A percentile compares a stretch with the other conserved stretches of the same genome.
Conservation (phyloP, 2,329 filamentous ascomycete genomes). For the Fusarium coicis region DNA sequence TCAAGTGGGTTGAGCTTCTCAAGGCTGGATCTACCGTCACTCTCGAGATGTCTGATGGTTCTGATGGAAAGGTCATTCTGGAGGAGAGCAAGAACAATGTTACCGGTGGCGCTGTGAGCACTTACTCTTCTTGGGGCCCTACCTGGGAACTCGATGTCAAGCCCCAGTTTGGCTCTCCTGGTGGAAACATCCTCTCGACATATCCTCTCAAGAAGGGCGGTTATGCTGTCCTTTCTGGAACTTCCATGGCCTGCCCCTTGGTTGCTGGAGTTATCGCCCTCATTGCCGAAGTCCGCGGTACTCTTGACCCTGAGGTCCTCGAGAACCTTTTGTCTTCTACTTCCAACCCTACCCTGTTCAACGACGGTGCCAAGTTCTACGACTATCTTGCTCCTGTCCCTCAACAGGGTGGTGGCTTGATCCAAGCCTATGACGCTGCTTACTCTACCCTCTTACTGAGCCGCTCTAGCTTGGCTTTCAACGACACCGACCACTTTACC, state of each 20-base stretch:
- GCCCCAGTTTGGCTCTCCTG: constrained; percentile 65
- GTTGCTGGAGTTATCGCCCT: constrained; percentile 66
- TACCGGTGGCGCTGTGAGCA: constrained; percentile 63
- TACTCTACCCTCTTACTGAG: constrained; percentile 63
- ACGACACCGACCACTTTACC: constrained; percentile 69
- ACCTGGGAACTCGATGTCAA: constrained; percentile 67
- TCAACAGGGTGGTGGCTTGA: constrained; percentile 69
- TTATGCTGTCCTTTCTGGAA: constrained; percentile 65
- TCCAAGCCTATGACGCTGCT: constrained; percentile 69
- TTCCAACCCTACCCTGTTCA: constrained; percentile 61
- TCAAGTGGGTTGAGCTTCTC: constrained; percentile 20
- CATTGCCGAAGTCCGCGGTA: constrained; percentile 62
- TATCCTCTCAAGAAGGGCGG: constrained; percentile 59
- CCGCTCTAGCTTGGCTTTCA: constrained; percentile 69
- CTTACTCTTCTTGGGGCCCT: constrained; percentile 69
- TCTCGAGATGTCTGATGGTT: constrained; percentile 56
- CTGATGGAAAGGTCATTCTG: constrained; percentile 44
- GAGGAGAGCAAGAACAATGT: constrained; percentile 51
- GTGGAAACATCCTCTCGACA: constrained; percentile 68
- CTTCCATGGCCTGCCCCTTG: constrained; percentile 69
- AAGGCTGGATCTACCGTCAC: constrained; percentile 53
- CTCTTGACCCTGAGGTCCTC: constrained; percentile 59
- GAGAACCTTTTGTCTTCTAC: constrained; percentile 62
- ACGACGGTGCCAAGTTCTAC: constrained; percentile 52
- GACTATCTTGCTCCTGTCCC: constrained; percentile 62